Percentiles rank a stretch among this genome's conserved stretches.
phyloP scores from a whole-genome alignment of 441 rosid genomes.

The Adansonia grandidieri region DNA sequence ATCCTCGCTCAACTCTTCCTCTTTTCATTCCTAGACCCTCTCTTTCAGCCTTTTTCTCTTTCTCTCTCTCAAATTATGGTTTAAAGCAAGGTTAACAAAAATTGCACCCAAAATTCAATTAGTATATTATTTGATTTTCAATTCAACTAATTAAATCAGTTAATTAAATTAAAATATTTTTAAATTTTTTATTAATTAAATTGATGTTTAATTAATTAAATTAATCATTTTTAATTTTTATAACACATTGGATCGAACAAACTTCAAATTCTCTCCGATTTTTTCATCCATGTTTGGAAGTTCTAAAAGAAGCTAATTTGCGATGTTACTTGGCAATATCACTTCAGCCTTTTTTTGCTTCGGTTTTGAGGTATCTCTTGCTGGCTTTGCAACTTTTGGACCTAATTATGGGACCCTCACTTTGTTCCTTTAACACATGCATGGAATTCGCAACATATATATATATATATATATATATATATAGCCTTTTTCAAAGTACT shows the following conservation, averaged over 20 bases:
- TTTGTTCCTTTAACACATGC: conserved; percentile 10
- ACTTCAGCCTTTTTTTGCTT: conserved; percentile 27
- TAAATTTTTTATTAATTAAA: no score
- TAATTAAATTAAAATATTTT: no score
- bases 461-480: no score
- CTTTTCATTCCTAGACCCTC: conserved; percentile 39
- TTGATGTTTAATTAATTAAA: no score
- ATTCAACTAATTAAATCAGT: no score
- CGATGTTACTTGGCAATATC: conserved; percentile 26
- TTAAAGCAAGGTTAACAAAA: not conserved
- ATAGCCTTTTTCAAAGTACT: not conserved
- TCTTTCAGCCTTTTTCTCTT: not conserved
- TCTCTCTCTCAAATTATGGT: conserved; percentile 21
- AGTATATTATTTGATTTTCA: no score
- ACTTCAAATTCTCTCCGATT: no score
- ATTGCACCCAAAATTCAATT: no score
- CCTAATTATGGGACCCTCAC: conserved; percentile 13
- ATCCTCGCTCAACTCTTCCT: conserved; percentile 52
- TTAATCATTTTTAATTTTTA: no score
- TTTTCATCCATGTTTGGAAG: no score
- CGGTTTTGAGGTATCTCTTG: conserved; percentile 25
- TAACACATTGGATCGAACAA: no score
- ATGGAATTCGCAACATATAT: conserved; percentile 5
- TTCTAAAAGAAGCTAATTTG: conserved; percentile 30
- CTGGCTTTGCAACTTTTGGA: conserved; percentile 31